phyloP scores from a whole-genome alignment of 2,329 filamentous ascomycete species.

The Fusarium subtropicale region DNA sequence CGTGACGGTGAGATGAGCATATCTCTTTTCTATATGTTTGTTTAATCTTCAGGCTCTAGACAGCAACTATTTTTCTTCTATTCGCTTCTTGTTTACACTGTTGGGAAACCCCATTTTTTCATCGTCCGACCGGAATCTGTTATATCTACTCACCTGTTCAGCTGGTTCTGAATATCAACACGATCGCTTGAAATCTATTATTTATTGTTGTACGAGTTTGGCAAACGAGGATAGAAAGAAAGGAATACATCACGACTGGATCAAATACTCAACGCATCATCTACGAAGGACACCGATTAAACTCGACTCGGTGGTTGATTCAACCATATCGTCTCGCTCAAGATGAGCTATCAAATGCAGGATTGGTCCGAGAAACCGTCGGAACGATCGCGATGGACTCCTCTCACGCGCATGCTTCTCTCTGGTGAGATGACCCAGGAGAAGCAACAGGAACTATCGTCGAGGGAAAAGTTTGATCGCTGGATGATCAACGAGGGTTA shows the following conservation, averaged over 20 bases:
- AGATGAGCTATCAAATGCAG: slow-evolving; percentile 47
- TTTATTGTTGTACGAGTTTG: slow-evolving; percentile 6
- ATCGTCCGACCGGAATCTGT: neutral
- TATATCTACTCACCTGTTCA: slow-evolving; percentile 20
- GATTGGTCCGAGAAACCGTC: slow-evolving; percentile 56
- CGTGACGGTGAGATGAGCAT: slow-evolving; percentile 38
- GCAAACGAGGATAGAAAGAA: neutral
- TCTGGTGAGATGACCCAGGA: slow-evolving; percentile 85
- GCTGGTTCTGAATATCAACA: slow-evolving; percentile 40
- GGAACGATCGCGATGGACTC: slow-evolving; percentile 84
- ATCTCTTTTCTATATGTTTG: slow-evolving; percentile 26
- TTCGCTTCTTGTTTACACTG: slow-evolving; percentile 48
- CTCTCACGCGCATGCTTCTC: slow-evolving; percentile 83
- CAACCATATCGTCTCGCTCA: slow-evolving; percentile 15
- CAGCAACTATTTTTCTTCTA: slow-evolving; percentile 35
- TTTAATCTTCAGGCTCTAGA: slow-evolving; percentile 41
- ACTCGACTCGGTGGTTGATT: slow-evolving; percentile 2
- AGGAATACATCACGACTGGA: neutral
- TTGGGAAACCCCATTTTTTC: slow-evolving; percentile 7
- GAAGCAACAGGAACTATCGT: slow-evolving; percentile 73
- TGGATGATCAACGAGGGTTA: slow-evolving; percentile 95
- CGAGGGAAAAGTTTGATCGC: slow-evolving; percentile 79
- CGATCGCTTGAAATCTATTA: neutral
- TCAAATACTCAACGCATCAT: neutral
- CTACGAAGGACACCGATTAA: neutral